A percentile compares a stretch with the other conserved stretches of the same genome.
phyloP scores from a whole-genome alignment of 768 basidiomycete species.

The Pleurotus djamor region DNA sequence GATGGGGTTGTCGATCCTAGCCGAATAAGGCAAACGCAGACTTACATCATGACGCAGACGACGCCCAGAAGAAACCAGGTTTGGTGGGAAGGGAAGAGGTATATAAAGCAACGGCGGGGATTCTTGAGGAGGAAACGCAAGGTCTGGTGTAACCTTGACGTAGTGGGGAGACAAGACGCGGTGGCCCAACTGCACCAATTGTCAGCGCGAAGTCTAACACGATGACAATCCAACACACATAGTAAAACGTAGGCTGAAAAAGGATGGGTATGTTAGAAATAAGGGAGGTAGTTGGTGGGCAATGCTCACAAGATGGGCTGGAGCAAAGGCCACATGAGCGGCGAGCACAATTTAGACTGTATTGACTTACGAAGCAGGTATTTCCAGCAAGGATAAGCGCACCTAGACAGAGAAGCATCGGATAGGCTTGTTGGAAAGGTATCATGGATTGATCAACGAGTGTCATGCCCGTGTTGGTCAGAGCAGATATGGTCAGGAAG shows the following conservation, averaged over 20 bases:
- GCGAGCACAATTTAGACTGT: not conserved
- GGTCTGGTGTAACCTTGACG: constrained; percentile 70
- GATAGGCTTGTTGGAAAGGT: constrained; percentile 86
- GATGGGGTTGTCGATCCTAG: not conserved
- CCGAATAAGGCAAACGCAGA: not conserved
- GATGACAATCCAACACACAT: constrained; percentile 56
- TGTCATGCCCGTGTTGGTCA: constrained; percentile 86
- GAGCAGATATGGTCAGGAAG: constrained; percentile 84
- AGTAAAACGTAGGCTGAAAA: constrained; percentile 65
- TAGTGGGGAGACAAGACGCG: constrained; percentile 53
- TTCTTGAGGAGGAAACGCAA: constrained; percentile 92
- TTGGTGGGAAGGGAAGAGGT: constrained; percentile 90
- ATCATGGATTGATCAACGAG: constrained; percentile 88
- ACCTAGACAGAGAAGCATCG: constrained; percentile 69
- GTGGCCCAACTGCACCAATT: constrained; percentile 63
- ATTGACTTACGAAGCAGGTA: constrained; percentile 75
- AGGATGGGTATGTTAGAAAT: not conserved
- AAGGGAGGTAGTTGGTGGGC: not conserved
- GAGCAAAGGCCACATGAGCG: not conserved
- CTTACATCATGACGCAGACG: constrained; percentile 62
- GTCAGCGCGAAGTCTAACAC: not conserved
- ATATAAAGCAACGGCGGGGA: constrained; percentile 87
- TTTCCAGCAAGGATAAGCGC: constrained; percentile 88
- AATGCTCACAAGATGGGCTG: constrained; percentile 83
- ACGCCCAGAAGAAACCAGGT: constrained; percentile 86